These are phyloP conservation scores for Eimeria praecox DNA, from an alignment of 169 alveolate genomes.

Conservation along the genomic window DNA sequence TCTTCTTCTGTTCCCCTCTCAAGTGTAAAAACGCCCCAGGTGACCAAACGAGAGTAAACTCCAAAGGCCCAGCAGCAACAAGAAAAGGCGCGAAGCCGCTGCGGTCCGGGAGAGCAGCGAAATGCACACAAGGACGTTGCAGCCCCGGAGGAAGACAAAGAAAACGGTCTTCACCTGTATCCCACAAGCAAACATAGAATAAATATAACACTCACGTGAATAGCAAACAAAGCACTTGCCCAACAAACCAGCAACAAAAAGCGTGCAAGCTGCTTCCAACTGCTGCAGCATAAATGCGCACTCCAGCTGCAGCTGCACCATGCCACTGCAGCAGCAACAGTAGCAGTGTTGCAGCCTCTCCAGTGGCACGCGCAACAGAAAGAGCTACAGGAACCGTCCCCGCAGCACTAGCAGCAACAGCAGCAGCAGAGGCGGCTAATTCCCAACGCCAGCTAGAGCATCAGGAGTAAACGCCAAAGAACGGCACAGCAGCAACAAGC, in stretches of 20 bases:
- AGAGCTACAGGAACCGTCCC: background rate
- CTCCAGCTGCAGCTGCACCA: conserved; percentile 9
- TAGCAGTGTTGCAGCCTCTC: background rate
- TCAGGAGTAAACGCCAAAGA: background rate
- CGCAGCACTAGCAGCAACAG: background rate
- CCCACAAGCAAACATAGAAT: background rate
- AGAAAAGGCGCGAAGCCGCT: conserved; percentile 55
- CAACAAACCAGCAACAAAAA: background rate
- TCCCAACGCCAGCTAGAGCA: no score
- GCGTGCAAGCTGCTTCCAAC: background rate
- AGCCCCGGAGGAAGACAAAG: conserved; percentile 31
- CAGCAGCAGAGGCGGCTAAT: background rate
- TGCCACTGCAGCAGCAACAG: conserved; percentile 4
- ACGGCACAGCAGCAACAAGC: background rate
- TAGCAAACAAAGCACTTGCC: background rate
- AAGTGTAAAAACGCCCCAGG: conserved; percentile 66
- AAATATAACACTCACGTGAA: background rate
- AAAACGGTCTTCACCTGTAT: conserved; percentile 63
- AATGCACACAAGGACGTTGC: conserved; percentile 67
- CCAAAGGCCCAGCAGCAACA: conserved; percentile 44
- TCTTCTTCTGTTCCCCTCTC: background rate
- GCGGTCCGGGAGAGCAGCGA: conserved; percentile 42
- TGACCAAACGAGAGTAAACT: conserved; percentile 57
- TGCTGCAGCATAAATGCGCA: background rate
- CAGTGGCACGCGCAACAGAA: background rate